A percentile compares a stretch with the other conserved stretches of the same genome.
These are phyloP conservation scores for Lactifluus echinatus DNA, from an alignment of 768 basidiomycete genomes.

Conservation along the genomic window DNA sequence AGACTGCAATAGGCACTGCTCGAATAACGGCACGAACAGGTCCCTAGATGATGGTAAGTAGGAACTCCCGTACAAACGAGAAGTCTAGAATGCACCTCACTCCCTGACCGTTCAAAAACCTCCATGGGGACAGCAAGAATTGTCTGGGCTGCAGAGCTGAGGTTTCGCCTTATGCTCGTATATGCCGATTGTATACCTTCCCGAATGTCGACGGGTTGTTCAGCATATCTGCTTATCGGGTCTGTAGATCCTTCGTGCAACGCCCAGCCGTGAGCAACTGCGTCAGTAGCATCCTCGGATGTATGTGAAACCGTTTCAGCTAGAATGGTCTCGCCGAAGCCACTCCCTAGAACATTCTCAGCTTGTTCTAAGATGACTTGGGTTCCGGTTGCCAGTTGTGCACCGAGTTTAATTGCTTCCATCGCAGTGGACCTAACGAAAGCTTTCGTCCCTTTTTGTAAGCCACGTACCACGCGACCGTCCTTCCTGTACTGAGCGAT, in stretches of 20 bases:
- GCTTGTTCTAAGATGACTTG: conserved; percentile 96
- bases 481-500: conserved; percentile 98
- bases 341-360: conserved; percentile 80
- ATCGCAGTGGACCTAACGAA: conserved; percentile 93
- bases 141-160: conserved; percentile 93
- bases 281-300: conserved; percentile 24
- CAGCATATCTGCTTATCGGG: conserved; percentile 80
- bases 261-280: conserved; percentile 26
- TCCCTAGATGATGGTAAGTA: conserved; percentile 43
- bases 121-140: conserved; percentile 99
- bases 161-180: conserved; percentile 72
- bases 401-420: conserved; percentile 92
- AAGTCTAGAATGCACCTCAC: conserved; percentile 51
- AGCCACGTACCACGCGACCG: conserved; percentile 80
- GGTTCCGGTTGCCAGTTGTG: conserved; percentile 90
- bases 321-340: conserved; percentile 56
- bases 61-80: not conserved
- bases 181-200: conserved; percentile 94
- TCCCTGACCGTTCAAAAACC: conserved; percentile 89
- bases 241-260: conserved; percentile 43
- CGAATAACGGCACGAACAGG: conserved; percentile 90
- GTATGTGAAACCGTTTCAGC: conserved; percentile 50
- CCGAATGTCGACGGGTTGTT: conserved; percentile 75
- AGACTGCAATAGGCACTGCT: conserved; percentile 93
- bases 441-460: conserved; percentile 89